phyloP scores from a whole-genome alignment of 768 basidiomycete genomes.

The Clathrus columnatus region DNA sequence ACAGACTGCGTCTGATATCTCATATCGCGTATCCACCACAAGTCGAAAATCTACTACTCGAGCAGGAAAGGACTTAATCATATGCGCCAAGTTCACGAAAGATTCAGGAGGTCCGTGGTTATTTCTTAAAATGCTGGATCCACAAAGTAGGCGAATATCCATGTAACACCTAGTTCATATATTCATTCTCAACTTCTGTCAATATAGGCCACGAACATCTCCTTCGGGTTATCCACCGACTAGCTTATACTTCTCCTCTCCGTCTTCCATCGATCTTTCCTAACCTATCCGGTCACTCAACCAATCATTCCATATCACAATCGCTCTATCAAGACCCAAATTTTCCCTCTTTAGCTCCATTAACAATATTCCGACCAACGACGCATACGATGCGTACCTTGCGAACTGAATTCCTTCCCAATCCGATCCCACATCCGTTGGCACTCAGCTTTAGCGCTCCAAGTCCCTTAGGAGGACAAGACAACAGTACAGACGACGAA shows the following conservation, averaged over 20 bases:
- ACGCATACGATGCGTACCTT: background rate
- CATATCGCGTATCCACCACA: background rate
- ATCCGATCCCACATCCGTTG: constrained; percentile 8
- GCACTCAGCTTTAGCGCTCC: constrained; percentile 4
- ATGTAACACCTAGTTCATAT: too few species aligned
- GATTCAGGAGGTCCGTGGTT: background rate
- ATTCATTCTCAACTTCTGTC: too few species aligned
- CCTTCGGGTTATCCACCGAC: constrained; percentile 3
- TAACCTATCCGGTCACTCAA: background rate
- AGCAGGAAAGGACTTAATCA: background rate
- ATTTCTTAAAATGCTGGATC: background rate
- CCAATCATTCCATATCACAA: background rate
- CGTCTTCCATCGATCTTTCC: background rate
- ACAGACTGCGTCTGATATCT: background rate
- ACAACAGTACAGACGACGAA: background rate
- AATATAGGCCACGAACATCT: constrained; percentile 3
- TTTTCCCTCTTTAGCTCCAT: background rate
- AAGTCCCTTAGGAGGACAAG: background rate
- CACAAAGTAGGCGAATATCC: background rate
- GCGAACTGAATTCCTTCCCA: constrained; percentile 7
- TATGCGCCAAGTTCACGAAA: background rate
- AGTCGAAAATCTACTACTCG: background rate
- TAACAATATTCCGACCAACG: background rate
- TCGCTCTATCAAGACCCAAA: background rate
- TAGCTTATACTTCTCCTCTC: background rate